Percentiles rank a stretch among this genome's conserved stretches.
Conservation (phyloP, 2,329 filamentous ascomycete genomes). For the Ceratocystiopsis sp. region DNA sequence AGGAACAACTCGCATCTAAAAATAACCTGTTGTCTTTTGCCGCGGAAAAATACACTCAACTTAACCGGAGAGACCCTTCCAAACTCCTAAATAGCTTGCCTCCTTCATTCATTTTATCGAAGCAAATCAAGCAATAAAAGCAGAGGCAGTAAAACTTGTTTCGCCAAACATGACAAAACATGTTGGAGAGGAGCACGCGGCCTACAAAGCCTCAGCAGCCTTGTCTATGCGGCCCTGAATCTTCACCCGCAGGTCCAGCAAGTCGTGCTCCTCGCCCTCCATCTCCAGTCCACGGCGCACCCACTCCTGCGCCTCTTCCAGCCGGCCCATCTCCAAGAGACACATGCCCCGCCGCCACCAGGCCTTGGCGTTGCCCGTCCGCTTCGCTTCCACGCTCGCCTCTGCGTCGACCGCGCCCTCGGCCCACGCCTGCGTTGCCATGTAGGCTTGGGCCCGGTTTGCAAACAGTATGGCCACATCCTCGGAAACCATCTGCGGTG, state of each 20-base stretch:
- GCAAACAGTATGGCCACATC: conserved; percentile 66
- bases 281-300: conserved; percentile 63
- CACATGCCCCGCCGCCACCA: conserved; percentile 85
- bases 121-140: too few species aligned
- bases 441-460: conserved; percentile 81
- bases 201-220: conserved; percentile 1
- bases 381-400: conserved; percentile 73
- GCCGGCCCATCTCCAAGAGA: conserved; percentile 74
- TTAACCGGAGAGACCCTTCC: too few species aligned
- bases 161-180: too few species aligned
- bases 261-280: conserved; percentile 52
- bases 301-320: conserved; percentile 70
- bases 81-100: too few species aligned
- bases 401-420: conserved; percentile 80
- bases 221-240: conserved; percentile 26
- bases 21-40: too few species aligned
- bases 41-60: too few species aligned
- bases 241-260: conserved; percentile 47
- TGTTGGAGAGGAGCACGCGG: too few species aligned
- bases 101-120: too few species aligned
- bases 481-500: conserved; percentile 63
- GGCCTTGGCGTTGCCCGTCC: conserved; percentile 75
- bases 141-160: too few species aligned
- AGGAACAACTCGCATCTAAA: too few species aligned
- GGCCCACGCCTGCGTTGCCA: conserved; percentile 66